These are phyloP conservation scores for Calycina herbarum DNA, from an alignment of 2,329 filamentous ascomycete species.

Conservation along the genomic window DNA sequence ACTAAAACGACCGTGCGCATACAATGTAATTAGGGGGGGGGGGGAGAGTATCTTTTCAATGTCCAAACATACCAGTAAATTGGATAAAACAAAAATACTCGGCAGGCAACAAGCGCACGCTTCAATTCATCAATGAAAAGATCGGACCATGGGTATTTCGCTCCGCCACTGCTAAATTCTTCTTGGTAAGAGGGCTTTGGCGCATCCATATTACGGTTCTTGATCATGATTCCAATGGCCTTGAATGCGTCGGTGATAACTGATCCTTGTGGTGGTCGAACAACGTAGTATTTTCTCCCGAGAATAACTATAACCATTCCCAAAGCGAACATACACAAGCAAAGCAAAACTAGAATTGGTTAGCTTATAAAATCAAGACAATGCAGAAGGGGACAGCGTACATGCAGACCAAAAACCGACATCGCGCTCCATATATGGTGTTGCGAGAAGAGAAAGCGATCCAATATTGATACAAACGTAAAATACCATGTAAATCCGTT, in stretches of 20 bases:
- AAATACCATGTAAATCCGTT: constrained; percentile 49
- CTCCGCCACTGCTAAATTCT: constrained; percentile 42
- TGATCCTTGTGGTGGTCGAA: constrained; percentile 58
- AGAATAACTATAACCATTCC: constrained; percentile 51
- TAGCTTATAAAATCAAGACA: not conserved
- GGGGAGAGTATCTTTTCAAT: not conserved
- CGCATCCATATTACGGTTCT: constrained; percentile 52
- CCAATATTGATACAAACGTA: constrained; percentile 71
- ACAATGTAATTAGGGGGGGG: too few species aligned
- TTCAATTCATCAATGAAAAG: constrained; percentile 70
- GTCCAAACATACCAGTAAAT: constrained; percentile 49
- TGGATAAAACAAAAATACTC: constrained; percentile 59
- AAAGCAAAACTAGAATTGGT: constrained; percentile 32
- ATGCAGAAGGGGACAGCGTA: not conserved
- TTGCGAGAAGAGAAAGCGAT: constrained; percentile 47
- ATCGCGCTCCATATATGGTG: constrained; percentile 45
- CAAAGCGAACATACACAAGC: constrained; percentile 54
- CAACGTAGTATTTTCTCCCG: constrained; percentile 58
- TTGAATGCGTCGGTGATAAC: constrained; percentile 67
- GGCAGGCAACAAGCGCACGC: constrained; percentile 59
- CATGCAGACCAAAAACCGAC: constrained; percentile 48
- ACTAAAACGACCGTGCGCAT: too few species aligned
- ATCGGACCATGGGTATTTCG: constrained; percentile 45
- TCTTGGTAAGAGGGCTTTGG: constrained; percentile 63
- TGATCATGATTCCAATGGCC: constrained; percentile 55